A percentile compares a stretch with the other conserved stretches of the same genome.
Conservation (phyloP, 2,329 filamentous ascomycete genomes). For the Rutstroemia sp. region DNA sequence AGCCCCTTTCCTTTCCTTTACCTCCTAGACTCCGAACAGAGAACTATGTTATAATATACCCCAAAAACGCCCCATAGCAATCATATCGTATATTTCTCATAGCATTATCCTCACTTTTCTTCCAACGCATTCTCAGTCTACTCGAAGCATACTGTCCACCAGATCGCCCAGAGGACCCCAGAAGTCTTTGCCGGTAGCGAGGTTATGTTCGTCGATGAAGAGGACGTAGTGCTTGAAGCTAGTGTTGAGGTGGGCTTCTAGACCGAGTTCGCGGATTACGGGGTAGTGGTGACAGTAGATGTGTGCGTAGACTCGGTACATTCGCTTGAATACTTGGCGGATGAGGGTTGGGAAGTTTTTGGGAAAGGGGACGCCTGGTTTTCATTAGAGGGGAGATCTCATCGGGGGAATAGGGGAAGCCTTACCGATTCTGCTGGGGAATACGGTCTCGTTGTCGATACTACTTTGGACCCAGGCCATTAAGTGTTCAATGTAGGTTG, state of each 20-base stretch:
- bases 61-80: slow-evolving; percentile 11
- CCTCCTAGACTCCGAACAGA: neutral
- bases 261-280: slow-evolving; percentile 85
- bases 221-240: slow-evolving; percentile 99
- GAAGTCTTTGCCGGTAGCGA: slow-evolving; percentile 92
- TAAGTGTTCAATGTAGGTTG: slow-evolving; percentile 94
- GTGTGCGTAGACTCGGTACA: slow-evolving; percentile 97
- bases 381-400: slow-evolving; percentile 16
- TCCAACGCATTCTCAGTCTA: slow-evolving; percentile 4
- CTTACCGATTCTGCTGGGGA: slow-evolving; percentile 84
- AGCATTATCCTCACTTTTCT: neutral
- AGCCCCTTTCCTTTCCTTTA: slow-evolving; percentile 12
- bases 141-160: slow-evolving; percentile 98
- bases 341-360: slow-evolving; percentile 84
- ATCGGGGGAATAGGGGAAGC: slow-evolving; percentile 40
- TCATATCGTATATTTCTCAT: too few relatives aligned
- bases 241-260: slow-evolving; percentile 96
- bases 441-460: slow-evolving; percentile 90
- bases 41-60: slow-evolving; percentile 5
- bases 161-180: slow-evolving; percentile 93
- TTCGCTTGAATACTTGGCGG: slow-evolving; percentile 95
- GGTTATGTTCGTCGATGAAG: slow-evolving; percentile 92
- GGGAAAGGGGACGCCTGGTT: slow-evolving; percentile 79
- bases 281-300: slow-evolving; percentile 99
- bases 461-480: slow-evolving; percentile 95